These are phyloP conservation scores for Ogataea dorogensis DNA, from an alignment of 805 yeast species.

Conservation along the genomic window DNA sequence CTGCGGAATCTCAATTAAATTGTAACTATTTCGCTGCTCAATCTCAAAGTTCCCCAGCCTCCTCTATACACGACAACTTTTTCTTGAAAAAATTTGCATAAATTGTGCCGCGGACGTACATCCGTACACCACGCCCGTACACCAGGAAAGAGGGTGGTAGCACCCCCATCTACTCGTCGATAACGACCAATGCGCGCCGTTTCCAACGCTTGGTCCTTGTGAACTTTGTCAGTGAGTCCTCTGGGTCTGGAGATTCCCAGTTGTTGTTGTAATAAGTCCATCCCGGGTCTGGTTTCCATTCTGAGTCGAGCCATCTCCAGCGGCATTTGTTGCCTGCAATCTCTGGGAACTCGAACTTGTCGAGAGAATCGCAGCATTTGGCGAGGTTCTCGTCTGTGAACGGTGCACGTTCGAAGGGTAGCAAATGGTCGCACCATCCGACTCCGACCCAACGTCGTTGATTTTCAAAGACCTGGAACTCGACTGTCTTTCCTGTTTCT, in stretches of 20 bases:
- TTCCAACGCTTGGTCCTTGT: conserved; percentile 54
- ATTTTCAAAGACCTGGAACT: conserved; percentile 53
- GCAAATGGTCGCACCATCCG: conserved; percentile 52
- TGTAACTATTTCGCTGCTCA: conserved; percentile 4
- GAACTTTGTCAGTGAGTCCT: conserved; percentile 48
- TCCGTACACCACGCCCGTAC: conserved; percentile 7
- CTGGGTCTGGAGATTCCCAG: conserved; percentile 43
- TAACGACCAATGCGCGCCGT: conserved; percentile 40
- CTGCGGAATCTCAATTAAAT: conserved; percentile 2
- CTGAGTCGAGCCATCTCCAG: conserved; percentile 59
- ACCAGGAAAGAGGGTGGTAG: conserved; percentile 1
- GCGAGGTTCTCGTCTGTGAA: conserved; percentile 44
- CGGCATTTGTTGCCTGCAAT: conserved; percentile 34
- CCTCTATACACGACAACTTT: conserved; percentile 14
- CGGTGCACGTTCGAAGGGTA: conserved; percentile 52
- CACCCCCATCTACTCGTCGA: conserved; percentile 2
- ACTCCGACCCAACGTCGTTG: conserved; percentile 62
- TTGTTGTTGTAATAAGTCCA: conserved; percentile 55
- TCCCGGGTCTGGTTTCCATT: conserved; percentile 52
- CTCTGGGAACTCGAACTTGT: conserved; percentile 45
- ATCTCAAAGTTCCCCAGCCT: conserved; percentile 11
- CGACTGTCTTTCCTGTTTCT: conserved; percentile 42
- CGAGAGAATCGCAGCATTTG: conserved; percentile 30
- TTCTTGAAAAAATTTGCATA: conserved; percentile 9
- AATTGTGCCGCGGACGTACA: conserved; percentile 11